phyloP scores from a whole-genome alignment of 2,329 filamentous ascomycete species.

The Xylaria sp. region DNA sequence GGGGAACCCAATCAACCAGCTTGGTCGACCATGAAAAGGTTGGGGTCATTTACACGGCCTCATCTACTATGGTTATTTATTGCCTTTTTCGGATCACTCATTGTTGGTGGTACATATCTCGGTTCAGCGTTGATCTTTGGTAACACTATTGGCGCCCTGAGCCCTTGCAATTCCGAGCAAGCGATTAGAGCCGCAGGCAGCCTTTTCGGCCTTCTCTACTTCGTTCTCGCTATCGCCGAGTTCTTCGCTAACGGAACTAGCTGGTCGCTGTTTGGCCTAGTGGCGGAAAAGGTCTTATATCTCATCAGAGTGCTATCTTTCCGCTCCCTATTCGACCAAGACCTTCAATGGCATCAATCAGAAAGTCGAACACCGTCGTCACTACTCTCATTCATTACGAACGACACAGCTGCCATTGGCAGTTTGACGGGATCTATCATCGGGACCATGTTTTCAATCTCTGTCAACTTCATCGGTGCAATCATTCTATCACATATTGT shows the following conservation, averaged over 20 bases:
- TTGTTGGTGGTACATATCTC: constrained; percentile 65
- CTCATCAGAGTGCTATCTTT: constrained; percentile 71
- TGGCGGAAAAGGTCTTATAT: constrained; percentile 73
- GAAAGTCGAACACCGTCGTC: constrained; percentile 68
- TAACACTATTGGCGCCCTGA: constrained; percentile 61
- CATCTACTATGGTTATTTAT: constrained; percentile 53
- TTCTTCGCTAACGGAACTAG: constrained; percentile 70
- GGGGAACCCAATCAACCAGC: constrained; percentile 42
- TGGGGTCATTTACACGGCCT: constrained; percentile 53
- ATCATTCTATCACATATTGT: constrained; percentile 76
- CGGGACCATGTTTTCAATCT: constrained; percentile 73
- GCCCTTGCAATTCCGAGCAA: constrained; percentile 56
- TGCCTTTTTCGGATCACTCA: constrained; percentile 56
- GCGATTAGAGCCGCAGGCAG: constrained; percentile 51
- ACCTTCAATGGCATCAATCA: constrained; percentile 77
- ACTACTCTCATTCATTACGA: constrained; percentile 74
- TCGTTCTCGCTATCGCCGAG: constrained; percentile 63
- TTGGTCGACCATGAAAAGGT: constrained; percentile 52
- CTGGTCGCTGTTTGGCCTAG: constrained; percentile 61
- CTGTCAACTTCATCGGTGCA: constrained; percentile 73
- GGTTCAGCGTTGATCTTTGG: constrained; percentile 67
- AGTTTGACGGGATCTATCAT: constrained; percentile 77
- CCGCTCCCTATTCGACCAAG: constrained; percentile 71
- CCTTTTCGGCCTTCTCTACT: constrained; percentile 56
- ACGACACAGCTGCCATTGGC: constrained; percentile 72